phyloP scores from a whole-genome alignment of 2,329 filamentous ascomycete genomes.

The Diaporthe velutina region DNA sequence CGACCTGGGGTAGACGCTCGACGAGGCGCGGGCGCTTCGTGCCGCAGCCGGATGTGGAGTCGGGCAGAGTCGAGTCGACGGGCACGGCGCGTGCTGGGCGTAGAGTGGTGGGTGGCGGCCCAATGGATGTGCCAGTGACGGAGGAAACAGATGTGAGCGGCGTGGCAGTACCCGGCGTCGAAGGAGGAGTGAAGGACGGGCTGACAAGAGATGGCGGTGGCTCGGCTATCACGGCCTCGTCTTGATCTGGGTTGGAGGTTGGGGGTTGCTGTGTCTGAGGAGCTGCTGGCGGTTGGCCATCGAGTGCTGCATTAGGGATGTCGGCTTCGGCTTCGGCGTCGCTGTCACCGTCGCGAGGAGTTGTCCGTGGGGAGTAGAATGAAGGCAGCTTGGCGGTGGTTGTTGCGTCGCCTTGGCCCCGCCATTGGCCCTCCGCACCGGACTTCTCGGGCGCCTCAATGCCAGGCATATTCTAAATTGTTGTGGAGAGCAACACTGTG shows the following conservation, averaged over 20 bases:
- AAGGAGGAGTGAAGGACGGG: slow-evolving; percentile 83
- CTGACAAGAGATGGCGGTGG: slow-evolving; percentile 81
- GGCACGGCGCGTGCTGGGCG: slow-evolving; percentile 64
- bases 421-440: slow-evolving; percentile 32
- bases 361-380: slow-evolving; percentile 48
- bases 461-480: slow-evolving; percentile 15
- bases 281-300: slow-evolving; percentile 38
- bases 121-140: slow-evolving; percentile 37
- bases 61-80: slow-evolving; percentile 69
- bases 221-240: slow-evolving; percentile 34
- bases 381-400: slow-evolving; percentile 42
- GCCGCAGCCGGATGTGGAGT: slow-evolving; percentile 67
- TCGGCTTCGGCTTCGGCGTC: slow-evolving; percentile 41
- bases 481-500: neutral
- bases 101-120: slow-evolving; percentile 39
- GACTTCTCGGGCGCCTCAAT: slow-evolving; percentile 7
- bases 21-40: slow-evolving; percentile 79
- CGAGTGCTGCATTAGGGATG: slow-evolving; percentile 39
- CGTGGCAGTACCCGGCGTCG: slow-evolving; percentile 71
- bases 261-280: slow-evolving; percentile 23
- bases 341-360: slow-evolving; percentile 42
- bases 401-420: neutral
- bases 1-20: slow-evolving; percentile 83
- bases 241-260: slow-evolving; percentile 36
- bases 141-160: slow-evolving; percentile 54